Base-by-base conservation (phyloP, 768 basidiomycete genomes). In the Pleurotus ostreatus region DNA sequence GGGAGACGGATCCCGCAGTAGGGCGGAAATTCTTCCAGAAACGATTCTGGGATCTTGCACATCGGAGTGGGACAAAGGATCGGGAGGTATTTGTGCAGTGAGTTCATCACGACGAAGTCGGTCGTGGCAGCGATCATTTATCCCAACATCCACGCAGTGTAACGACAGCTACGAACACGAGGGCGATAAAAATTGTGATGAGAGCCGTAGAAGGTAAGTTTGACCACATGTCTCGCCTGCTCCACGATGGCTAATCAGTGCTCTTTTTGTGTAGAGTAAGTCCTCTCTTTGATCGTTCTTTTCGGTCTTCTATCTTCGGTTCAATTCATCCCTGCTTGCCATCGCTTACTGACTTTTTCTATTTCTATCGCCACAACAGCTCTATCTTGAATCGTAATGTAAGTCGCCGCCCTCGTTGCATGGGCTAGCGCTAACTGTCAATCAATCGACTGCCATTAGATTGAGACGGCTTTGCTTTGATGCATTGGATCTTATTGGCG, bases 11-110 rank as follows among this genome's bases (percentile, higher is more conserved):
- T 84, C 86, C 2, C 13, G 16, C 37, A 15, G 22, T 53, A 41
- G 94, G 92, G 2, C 83, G 89, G 34, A 91, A 93, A 22, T 98
- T 94, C 73, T 96, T 98, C 80, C 88, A 88, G 74, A 81, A 78
- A 63, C 84, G 92, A 51, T 97, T 97, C 68, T 82, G 82, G 55
- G 78, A 83, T 61, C 74, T 97, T 39, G 88, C 91, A 8, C 88
- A 89, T 66, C 93, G 92, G 69, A 88, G 89, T n/a, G 92, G 89
- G 22, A 84, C 85, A 38, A 89, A 89, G 65, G 87, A 92, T 62
- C 82, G 94, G 57, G 94, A 96, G 68, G 90, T 95, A 23, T 96
- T 97, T 65, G 89, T 93, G 46, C 94, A 96, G 93, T 94, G 68
- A 71, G 92, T 81, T 38, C n/a, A 48, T 58, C 43, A 55, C 45